These are phyloP conservation scores for Lanzia echinophila DNA, from an alignment of 2,329 filamentous ascomycete genomes.

Conservation along the genomic window DNA sequence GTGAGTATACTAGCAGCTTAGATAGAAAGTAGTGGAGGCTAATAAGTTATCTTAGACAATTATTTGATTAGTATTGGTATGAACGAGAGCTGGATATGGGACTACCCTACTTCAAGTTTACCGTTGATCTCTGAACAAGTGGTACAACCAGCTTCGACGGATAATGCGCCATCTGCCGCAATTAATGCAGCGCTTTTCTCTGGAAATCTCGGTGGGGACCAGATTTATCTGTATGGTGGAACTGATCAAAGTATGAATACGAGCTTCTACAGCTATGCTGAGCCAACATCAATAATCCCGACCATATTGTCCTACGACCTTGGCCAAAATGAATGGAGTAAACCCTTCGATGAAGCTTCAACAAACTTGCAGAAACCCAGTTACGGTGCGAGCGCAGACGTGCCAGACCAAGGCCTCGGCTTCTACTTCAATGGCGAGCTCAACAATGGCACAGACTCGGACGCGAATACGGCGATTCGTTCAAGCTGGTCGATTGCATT, in stretches of 20 bases:
- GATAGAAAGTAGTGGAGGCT: background rate
- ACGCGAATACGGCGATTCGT: background rate
- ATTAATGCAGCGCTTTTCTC: constrained; percentile 11
- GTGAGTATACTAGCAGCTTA: constrained; percentile 3
- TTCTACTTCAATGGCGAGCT: constrained; percentile 21
- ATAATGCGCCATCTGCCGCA: constrained; percentile 1
- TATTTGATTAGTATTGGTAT: constrained; percentile 11
- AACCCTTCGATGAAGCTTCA: background rate
- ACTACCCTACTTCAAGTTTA: background rate
- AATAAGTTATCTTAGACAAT: constrained; percentile 5
- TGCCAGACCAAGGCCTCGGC: constrained; percentile 12
- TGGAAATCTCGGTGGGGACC: background rate
- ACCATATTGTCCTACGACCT: constrained; percentile 4
- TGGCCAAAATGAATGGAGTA: background rate
- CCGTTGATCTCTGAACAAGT: constrained; percentile 7
- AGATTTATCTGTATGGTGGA: constrained; percentile 16
- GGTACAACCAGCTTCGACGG: background rate
- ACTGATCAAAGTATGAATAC: constrained; percentile 12
- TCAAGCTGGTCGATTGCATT: constrained; percentile 16
- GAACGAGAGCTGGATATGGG: constrained; percentile 14
- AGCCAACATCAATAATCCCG: constrained; percentile 1
- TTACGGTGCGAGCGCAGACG: constrained; percentile 8
- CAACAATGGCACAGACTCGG: constrained; percentile 3
- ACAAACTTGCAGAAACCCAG: constrained; percentile 6
- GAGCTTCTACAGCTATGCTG: constrained; percentile 9